A percentile compares a stretch with the other conserved stretches of the same genome.
Conservation (phyloP, 2,329 filamentous ascomycete genomes). For the Ascomycota sp. region DNA sequence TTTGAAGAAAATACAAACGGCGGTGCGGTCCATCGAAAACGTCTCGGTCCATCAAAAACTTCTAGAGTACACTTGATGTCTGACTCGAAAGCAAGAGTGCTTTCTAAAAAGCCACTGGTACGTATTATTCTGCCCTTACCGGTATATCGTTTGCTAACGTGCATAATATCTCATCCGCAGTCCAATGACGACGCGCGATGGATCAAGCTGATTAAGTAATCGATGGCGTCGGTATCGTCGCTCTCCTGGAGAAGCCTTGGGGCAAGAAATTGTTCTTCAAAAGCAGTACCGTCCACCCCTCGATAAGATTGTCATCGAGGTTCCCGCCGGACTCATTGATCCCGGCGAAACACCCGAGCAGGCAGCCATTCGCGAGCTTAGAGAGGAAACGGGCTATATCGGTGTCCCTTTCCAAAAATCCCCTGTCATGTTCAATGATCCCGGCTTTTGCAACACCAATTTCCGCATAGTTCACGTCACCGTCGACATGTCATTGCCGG, state of each 20-base stretch:
- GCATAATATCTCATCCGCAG: slow-evolving; percentile 9
- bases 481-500: slow-evolving; percentile 46
- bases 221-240: slow-evolving; percentile 55
- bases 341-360: slow-evolving; percentile 38
- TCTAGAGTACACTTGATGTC: slow-evolving; percentile 20
- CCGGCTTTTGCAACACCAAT: slow-evolving; percentile 47
- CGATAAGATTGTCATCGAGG: slow-evolving; percentile 37
- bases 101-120: slow-evolving; percentile 24
- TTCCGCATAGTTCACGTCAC: slow-evolving; percentile 50
- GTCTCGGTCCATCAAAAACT: neutral
- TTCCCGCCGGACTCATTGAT: slow-evolving; percentile 44
- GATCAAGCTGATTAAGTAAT: slow-evolving; percentile 43
- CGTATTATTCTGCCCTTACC: slow-evolving; percentile 2
- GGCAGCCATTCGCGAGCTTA: slow-evolving; percentile 41
- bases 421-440: slow-evolving; percentile 47
- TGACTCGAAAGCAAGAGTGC: slow-evolving; percentile 19
- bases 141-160: neutral
- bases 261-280: slow-evolving; percentile 40
- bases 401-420: slow-evolving; percentile 34
- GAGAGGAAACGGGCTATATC: slow-evolving; percentile 47
- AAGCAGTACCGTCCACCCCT: slow-evolving; percentile 47
- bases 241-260: slow-evolving; percentile 36
- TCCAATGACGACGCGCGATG: slow-evolving; percentile 32
- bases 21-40: too few relatives aligned
- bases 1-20: too few relatives aligned